Evolutionary conservation across 1,139 yeast genomes (phyloP).

Genomic region (Suhomyces bolitotheri): DNA sequence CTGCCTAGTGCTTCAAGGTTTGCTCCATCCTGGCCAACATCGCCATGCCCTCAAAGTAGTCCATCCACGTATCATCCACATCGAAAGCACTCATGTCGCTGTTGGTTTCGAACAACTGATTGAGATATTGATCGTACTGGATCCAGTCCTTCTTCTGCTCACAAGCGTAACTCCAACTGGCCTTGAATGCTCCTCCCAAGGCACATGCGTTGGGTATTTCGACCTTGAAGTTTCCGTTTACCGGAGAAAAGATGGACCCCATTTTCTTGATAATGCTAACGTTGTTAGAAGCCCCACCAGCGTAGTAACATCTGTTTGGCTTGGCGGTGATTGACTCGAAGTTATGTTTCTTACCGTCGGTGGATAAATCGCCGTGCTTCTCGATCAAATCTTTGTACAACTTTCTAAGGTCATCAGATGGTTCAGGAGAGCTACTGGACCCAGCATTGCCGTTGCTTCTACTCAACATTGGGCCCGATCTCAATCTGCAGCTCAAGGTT

Average conservation of each 20-base stretch:
- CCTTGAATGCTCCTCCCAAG: conserved; percentile 89
- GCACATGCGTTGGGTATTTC: conserved; percentile 93
- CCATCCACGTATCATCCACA: conserved; percentile 46
- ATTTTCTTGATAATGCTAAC: conserved; percentile 64
- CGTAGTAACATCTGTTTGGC: conserved; percentile 75
- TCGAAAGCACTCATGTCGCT: conserved; percentile 48
- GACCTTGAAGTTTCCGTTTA: conserved; percentile 64
- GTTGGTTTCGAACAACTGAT: conserved; percentile 41
- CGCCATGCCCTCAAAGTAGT: conserved; percentile 52
- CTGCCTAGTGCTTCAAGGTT: conserved; percentile 24
- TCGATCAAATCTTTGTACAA: conserved; percentile 26
- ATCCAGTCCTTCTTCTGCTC: conserved; percentile 40
- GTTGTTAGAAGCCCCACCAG: conserved; percentile 87
- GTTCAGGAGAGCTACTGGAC: conserved; percentile 9
- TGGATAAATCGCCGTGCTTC: conserved; percentile 43
- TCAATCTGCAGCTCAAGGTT: conserved; percentile 76
- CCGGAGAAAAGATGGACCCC: conserved; percentile 67
- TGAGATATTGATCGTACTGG: conserved; percentile 41
- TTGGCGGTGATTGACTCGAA: conserved; percentile 46
- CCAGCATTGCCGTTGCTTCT: conserved; percentile 6
- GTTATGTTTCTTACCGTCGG: conserved; percentile 53
- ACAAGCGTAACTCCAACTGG: conserved; percentile 63
- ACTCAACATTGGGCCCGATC: conserved; percentile 70
- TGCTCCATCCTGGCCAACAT: conserved; percentile 52
- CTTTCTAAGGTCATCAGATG: conserved; percentile 14